Base-by-base conservation (phyloP, 495 filamentous ascomycete species). In the Lasiosphaeria ovina region DNA sequence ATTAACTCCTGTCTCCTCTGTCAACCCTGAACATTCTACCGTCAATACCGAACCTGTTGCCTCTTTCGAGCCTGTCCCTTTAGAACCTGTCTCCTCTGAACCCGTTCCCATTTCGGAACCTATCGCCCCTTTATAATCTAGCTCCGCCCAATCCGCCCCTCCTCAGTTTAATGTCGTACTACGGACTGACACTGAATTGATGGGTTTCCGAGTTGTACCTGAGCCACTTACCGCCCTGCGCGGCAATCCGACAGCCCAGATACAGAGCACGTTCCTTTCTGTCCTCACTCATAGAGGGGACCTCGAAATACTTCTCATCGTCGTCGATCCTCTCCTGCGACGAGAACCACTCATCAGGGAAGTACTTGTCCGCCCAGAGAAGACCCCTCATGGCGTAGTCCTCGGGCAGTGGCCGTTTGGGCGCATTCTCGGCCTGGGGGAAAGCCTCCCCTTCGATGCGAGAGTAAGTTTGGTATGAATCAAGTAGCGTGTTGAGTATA, bases 331-430 rank as follows among this genome's bases (percentile, higher is more conserved):
- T 82, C 14, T 85, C 82, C 54, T 83, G 80, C 3, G 79, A 69
- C n/a, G n/a, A n/a, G 66, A 96, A 96, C 80, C 88, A 97, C 3
- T 76, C 70, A 0, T 75, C 62, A 0, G 90, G 90, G 57, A 86
- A 94, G n/a, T n/a, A n/a, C n/a, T n/a, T n/a, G n/a, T n/a, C n/a
- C n/a, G n/a, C n/a, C n/a, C n/a, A n/a, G n/a, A 87, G 67, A 24
- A 92, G 81, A 0, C 93, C 93, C 6, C 88, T 83, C 56, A 96
- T 84, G 0, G 86, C 77, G 60, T 85, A 97, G 62, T 98, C 93
- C 62, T 98, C 94, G 0, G 91, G 87, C 0, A 97, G 69, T 5
- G 91, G 90, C n/a, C 82, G 8, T 66, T 76, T 6, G 57, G n/a
- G n/a, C n/a, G n/a, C n/a, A n/a, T n/a, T n/a, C n/a, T n/a, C n/a